phyloP scores from a whole-genome alignment of 2,329 filamentous ascomycete species.

The Ophiosphaerella herpotricha region DNA sequence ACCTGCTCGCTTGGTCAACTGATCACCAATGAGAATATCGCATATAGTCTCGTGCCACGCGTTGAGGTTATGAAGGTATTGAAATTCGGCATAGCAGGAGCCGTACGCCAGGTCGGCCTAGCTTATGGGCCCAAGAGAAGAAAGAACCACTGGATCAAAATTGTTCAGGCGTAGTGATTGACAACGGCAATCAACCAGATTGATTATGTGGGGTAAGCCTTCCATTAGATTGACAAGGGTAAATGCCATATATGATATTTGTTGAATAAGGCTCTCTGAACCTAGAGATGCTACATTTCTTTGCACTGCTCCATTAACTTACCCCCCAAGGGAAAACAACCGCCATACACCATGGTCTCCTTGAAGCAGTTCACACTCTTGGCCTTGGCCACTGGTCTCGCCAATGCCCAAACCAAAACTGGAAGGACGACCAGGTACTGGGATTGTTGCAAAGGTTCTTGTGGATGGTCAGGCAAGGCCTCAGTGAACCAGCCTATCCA shows the following conservation, averaged over 20 bases:
- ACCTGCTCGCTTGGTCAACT: not conserved
- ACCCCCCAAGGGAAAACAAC: not conserved
- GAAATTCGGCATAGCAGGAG: conserved; percentile 7
- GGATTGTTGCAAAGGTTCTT: conserved; percentile 74
- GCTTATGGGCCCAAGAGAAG: not conserved
- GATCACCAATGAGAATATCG: conserved; percentile 2
- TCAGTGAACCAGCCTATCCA: conserved; percentile 57
- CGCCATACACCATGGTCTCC: conserved; percentile 26
- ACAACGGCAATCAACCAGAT: not conserved
- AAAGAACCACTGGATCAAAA: not conserved
- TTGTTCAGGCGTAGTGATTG: not conserved
- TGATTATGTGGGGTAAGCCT: not conserved
- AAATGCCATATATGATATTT: conserved; percentile 4
- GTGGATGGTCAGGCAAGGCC: conserved; percentile 64
- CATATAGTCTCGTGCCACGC: conserved; percentile 8
- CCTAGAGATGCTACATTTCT: not conserved
- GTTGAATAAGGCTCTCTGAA: not conserved
- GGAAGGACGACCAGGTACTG: conserved; percentile 46
- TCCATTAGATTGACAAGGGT: not conserved
- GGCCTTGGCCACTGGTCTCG: conserved; percentile 30
- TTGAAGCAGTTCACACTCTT: conserved; percentile 35
- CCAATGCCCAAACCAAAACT: conserved; percentile 32
- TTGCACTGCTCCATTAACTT: not conserved
- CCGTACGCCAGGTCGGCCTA: conserved; percentile 8
- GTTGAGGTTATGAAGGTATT: conserved; percentile 12